Evolutionary conservation across 768 basidiomycete species (phyloP).

Genomic region (Ramaria sp.): DNA sequence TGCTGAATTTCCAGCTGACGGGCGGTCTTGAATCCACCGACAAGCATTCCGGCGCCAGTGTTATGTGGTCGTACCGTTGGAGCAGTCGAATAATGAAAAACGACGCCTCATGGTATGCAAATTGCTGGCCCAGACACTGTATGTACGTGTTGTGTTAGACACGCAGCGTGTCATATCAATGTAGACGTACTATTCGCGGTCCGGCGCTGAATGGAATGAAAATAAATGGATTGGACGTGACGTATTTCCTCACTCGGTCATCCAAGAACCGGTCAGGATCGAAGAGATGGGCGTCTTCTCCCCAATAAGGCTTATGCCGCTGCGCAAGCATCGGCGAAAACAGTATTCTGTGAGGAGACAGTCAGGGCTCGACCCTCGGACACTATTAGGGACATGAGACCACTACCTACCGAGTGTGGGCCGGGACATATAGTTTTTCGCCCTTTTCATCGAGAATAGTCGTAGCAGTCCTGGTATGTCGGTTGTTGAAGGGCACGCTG

Average conservation of each 20-base stretch:
- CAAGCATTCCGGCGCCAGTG: slow-evolving; percentile 34
- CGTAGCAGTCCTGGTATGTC: slow-evolving; percentile 29
- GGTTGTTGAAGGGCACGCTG: slow-evolving; percentile 24
- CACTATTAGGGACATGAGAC: not conserved
- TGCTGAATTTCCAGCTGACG: slow-evolving; percentile 27
- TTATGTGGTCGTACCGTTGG: slow-evolving; percentile 39
- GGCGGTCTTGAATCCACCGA: slow-evolving; percentile 33
- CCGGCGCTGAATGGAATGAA: slow-evolving; percentile 41
- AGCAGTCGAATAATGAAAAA: slow-evolving; percentile 52
- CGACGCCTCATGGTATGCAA: slow-evolving; percentile 56
- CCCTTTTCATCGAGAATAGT: slow-evolving; percentile 26
- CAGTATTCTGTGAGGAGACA: not conserved
- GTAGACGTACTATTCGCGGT: not conserved
- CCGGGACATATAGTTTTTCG: slow-evolving; percentile 44
- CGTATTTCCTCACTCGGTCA: slow-evolving; percentile 42
- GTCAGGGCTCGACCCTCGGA: not conserved
- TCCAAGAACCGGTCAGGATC: slow-evolving; percentile 64
- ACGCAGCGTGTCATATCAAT: no score
- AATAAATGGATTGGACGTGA: slow-evolving; percentile 35
- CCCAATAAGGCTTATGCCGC: not conserved
- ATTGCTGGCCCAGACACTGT: slow-evolving; percentile 23
- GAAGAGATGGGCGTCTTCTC: slow-evolving; percentile 21
- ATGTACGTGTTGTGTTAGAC: no score
- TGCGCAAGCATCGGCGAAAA: not conserved
- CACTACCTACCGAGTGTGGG: slow-evolving; percentile 25